phyloP scores from a whole-genome alignment of 257 asterid genomes.

The Cordia subcordata region DNA sequence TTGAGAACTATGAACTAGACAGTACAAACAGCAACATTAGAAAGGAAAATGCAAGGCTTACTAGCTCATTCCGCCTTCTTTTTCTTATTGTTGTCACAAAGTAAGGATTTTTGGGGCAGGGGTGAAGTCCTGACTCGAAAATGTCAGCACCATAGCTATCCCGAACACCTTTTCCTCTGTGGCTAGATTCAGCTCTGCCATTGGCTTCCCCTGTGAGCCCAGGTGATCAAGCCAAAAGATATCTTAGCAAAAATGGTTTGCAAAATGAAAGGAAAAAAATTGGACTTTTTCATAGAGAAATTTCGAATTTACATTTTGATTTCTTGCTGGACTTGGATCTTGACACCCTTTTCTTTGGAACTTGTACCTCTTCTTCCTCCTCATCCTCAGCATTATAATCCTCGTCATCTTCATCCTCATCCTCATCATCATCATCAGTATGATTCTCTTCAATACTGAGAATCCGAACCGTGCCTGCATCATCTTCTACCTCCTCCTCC shows the following conservation, averaged over 20 bases:
- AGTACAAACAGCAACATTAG: background rate
- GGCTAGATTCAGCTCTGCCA: background rate
- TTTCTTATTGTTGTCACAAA: conserved; percentile 2
- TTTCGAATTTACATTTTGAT: background rate
- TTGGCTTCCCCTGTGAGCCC: too few species aligned
- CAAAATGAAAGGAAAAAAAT: too few species aligned
- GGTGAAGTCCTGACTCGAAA: conserved; percentile 16
- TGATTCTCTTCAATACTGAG: background rate
- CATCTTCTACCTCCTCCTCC: background rate
- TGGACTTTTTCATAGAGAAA: too few species aligned
- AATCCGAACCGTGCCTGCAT: background rate
- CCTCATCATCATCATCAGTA: background rate
- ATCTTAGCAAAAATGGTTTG: too few species aligned
- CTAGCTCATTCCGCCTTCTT: conserved; percentile 3
- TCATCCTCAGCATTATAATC: background rate
- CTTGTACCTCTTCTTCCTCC: background rate
- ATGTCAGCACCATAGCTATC: conserved; percentile 17
- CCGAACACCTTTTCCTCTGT: background rate
- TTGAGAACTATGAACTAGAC: too few species aligned
- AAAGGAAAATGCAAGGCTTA: background rate
- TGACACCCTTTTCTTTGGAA: background rate
- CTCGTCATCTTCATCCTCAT: background rate
- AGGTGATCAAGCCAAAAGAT: too few species aligned
- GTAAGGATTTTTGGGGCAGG: conserved; percentile 19
- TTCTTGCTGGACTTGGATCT: background rate